These are phyloP conservation scores for Asterophora lycoperdoides DNA, from an alignment of 768 basidiomycete genomes.

Conservation along the genomic window DNA sequence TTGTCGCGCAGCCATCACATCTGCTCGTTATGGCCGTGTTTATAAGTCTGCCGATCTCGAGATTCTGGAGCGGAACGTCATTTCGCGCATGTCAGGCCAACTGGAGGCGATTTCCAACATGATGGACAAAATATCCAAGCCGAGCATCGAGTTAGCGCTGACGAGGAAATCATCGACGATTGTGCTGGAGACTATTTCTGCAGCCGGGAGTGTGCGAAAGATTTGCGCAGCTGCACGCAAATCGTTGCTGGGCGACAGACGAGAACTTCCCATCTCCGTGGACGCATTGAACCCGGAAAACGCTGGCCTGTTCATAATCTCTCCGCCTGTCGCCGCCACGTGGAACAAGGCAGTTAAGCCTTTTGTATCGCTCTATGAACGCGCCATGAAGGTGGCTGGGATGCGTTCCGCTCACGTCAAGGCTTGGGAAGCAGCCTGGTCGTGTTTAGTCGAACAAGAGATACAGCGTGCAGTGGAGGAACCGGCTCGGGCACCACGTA, in stretches of 20 bases:
- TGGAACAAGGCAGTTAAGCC: slow-evolving; percentile 38
- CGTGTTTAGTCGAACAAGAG: slow-evolving; percentile 48
- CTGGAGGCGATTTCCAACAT: slow-evolving; percentile 29
- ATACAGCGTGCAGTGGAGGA: slow-evolving; percentile 29
- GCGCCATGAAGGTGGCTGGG: slow-evolving; percentile 35
- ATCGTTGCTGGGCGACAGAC: slow-evolving; percentile 5
- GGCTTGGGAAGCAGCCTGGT: slow-evolving; percentile 60
- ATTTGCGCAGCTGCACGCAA: slow-evolving; percentile 7
- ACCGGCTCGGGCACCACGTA: slow-evolving; percentile 31
- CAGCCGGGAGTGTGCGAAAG: slow-evolving; percentile 17
- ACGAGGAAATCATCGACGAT: slow-evolving; percentile 2
- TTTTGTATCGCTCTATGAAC: slow-evolving; percentile 36
- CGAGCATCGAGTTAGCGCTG: slow-evolving; percentile 18
- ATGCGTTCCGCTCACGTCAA: slow-evolving; percentile 52
- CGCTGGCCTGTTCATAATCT: slow-evolving; percentile 21
- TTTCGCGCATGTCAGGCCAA: slow-evolving; percentile 43
- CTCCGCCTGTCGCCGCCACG: slow-evolving; percentile 23
- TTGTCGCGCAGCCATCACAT: slow-evolving; percentile 54
- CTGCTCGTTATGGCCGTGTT: slow-evolving; percentile 56
- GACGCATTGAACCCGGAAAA: slow-evolving; percentile 16
- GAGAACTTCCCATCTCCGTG: slow-evolving; percentile 3
- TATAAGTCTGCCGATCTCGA: slow-evolving; percentile 62
- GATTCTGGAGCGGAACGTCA: slow-evolving; percentile 61
- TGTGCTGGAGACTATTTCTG: slow-evolving; percentile 2
- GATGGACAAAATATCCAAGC: slow-evolving; percentile 26